Base-by-base conservation (phyloP, 345 rosid genomes). In the Aquilaria yunnanensis region DNA sequence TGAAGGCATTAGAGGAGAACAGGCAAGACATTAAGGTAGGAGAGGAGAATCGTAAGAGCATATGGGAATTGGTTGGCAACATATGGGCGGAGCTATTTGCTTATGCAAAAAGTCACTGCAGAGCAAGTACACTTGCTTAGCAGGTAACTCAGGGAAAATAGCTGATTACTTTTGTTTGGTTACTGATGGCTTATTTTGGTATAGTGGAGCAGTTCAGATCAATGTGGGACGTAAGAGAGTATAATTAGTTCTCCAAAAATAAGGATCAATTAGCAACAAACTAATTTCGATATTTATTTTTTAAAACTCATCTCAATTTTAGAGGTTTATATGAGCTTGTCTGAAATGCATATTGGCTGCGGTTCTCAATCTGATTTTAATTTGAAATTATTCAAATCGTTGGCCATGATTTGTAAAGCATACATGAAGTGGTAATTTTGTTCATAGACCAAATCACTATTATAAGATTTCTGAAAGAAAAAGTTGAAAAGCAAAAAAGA, bases 181-280 rank as follows among this genome's bases (percentile, higher is more conserved):
- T 90, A 37, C 62, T 87, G 70, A 90, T 87, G 90, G 85, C 87
- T 51, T 92, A 90, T 70, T 73, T 90, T 9, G 87, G 95, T n/a
- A 31, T 87, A 2, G 81, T 78, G 30, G 69, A 73, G 31, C 82
- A 83, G 57, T 83, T 80, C 86, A 83, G 48, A 79, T 76, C 51
- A 82, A 85, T 2, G 80, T 77, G 61, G 81, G 81, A 55, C 80
- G 81, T 62, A 83, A 77, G 8, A 70, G 85, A 69, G 87, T 81
- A 23, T 82, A 82, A 70, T 58, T 82, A 37, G 56, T 81, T 31
- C 65, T 81, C 49, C 76, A 80, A 43, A 80, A 83, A 72, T 83
- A 47, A 60, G 23, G 43, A 0, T 37, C 1, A 0, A 37, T 37
- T 9, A 37, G 43, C 43, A 51, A 23, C 47, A 32, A 16, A 37